Evolutionary conservation across 2,329 filamentous ascomycete species (phyloP), one percentile per base, ranked within the genome.

Genomic region (Clathrospora elynae): DNA sequence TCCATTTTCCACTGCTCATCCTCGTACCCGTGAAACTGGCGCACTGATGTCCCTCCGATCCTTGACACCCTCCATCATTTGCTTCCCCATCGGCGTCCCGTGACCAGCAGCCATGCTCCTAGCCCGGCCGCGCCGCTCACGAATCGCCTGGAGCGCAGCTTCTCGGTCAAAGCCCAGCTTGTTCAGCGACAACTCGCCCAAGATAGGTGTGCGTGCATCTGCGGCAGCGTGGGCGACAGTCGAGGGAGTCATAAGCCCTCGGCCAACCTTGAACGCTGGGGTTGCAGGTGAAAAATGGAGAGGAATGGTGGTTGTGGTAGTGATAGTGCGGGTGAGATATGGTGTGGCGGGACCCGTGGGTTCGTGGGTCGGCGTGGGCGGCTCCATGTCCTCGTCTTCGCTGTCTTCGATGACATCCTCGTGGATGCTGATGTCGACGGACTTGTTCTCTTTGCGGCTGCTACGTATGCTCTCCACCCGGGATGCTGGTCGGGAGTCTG

Each of bases 61-160:
- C 39, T 64, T 68, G 14, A 69, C 70, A 17, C 76, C 80, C 48
- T 77, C 73, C 25, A 81, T 64, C 76, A 81, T 80, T 66, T 79
- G 77, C 68, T 79, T 82, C n/a, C n/a, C n/a, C 49, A 76, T 73
- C 7, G 83, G 83, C 26, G 85, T 86, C 46, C 78, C 73, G 5
- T 81, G 78, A 2, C 81, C 82, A 37, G 82, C 78, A 4, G 83
- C 83, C 43, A 86, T 80, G 65, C 85, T 88, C 55, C 83, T 78
- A 42, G 87, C 86, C 31, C 88, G 75, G 5, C 86, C 86, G 38
- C 88, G 75, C 18, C 88, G 78, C 71, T 88, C 84, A 38, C 84
- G 79, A 54, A 92, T 91, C 64, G 85, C 83, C 41, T 85, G 85
- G 11, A 92, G 77, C 3, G 87, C 87, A 67, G 90, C 78, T 66